phyloP scores from a whole-genome alignment of 108 stramenopile species.

The Pelagomonas calceolata region DNA sequence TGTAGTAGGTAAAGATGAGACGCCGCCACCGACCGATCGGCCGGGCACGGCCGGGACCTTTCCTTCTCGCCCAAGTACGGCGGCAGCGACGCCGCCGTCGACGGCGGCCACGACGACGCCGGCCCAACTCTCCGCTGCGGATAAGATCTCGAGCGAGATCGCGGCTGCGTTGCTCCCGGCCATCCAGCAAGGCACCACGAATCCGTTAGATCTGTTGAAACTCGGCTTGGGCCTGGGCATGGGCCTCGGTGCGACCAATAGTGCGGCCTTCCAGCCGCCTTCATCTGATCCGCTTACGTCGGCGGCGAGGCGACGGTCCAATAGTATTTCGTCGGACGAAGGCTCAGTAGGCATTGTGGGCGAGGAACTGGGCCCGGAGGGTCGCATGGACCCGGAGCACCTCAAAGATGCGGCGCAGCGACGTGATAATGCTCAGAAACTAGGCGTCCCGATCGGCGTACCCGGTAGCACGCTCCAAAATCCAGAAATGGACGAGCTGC shows the following conservation, averaged over 20 bases:
- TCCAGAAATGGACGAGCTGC: conserved; percentile 3
- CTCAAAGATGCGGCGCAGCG: neutral
- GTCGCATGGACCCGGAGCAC: conserved; percentile 2
- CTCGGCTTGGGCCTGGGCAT: conserved; percentile 30
- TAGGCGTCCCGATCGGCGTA: conserved; percentile 11
- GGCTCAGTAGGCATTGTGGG: too few relatives aligned
- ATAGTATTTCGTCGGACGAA: too few relatives aligned
- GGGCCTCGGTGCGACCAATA: conserved; percentile 22
- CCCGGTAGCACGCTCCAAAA: neutral
- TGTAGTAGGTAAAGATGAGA: too few relatives aligned
- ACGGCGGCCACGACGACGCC: too few relatives aligned
- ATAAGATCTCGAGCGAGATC: neutral
- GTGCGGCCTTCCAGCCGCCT: conserved; percentile 14
- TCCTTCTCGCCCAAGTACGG: neutral
- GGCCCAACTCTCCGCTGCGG: neutral
- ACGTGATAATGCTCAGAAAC: neutral
- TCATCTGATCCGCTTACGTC: too few relatives aligned
- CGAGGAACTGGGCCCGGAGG: conserved; percentile 20
- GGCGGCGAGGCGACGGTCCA: too few relatives aligned
- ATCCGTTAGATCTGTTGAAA: conserved; percentile 18
- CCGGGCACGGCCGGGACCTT: too few relatives aligned
- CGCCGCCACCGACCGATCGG: too few relatives aligned
- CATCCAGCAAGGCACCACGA: conserved; percentile 1
- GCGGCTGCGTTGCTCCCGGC: conserved; percentile 4
- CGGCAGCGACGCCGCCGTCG: neutral